phyloP scores from a whole-genome alignment of 2,329 filamentous ascomycete species.

The Aspergillus melleus region DNA sequence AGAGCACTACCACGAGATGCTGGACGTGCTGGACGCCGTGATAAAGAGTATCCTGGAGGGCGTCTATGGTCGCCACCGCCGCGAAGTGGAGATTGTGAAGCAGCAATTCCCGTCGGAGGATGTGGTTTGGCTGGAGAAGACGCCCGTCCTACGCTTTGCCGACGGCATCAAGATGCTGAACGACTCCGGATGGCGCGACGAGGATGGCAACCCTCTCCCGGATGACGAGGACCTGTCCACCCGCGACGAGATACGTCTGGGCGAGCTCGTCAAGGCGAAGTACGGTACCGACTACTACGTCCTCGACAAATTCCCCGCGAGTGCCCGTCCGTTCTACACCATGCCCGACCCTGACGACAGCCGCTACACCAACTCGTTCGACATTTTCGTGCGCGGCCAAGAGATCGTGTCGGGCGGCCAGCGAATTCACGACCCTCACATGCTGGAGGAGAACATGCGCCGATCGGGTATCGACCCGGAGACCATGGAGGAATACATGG shows the following conservation, averaged over 20 bases:
- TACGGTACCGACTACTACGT: slow-evolving; percentile 90
- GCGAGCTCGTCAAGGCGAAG: slow-evolving; percentile 80
- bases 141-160: slow-evolving; percentile 75
- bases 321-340: slow-evolving; percentile 86
- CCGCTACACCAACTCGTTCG: slow-evolving; percentile 83
- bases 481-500: slow-evolving; percentile 88
- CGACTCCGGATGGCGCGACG: slow-evolving; percentile 72
- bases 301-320: slow-evolving; percentile 85
- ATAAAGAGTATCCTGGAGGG: slow-evolving; percentile 78
- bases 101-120: slow-evolving; percentile 83
- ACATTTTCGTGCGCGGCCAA: slow-evolving; percentile 90
- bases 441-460: slow-evolving; percentile 76
- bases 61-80: slow-evolving; percentile 66
- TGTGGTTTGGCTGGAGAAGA: slow-evolving; percentile 82
- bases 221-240: slow-evolving; percentile 80
- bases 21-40: slow-evolving; percentile 73
- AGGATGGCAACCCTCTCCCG: slow-evolving; percentile 70
- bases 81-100: slow-evolving; percentile 77
- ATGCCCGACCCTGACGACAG: slow-evolving; percentile 76
- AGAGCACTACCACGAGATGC: slow-evolving; percentile 84
- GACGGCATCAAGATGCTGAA: slow-evolving; percentile 81
- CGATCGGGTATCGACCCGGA: slow-evolving; percentile 72
- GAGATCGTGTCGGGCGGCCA: slow-evolving; percentile 92
- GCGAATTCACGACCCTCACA: slow-evolving; percentile 78
- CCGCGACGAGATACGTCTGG: slow-evolving; percentile 81